Percentiles rank a stretch among this genome's conserved stretches.
phyloP scores from a whole-genome alignment of 1,139 yeast species.

The Saccharomyces pastorianus region DNA sequence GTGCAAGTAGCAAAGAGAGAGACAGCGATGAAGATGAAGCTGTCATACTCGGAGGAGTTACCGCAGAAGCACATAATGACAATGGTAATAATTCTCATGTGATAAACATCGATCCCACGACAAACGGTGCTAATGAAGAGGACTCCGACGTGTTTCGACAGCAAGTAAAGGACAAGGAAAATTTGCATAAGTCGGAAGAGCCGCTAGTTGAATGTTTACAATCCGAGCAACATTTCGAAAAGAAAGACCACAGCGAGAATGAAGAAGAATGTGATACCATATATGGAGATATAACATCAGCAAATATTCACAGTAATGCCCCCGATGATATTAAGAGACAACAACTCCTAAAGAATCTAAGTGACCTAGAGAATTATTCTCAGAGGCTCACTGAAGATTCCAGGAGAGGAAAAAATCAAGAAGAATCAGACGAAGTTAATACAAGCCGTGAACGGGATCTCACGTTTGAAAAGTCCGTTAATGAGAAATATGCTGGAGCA shows the following conservation, averaged over 20 bases:
- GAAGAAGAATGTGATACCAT: neutral
- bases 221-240: neutral
- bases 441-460: neutral
- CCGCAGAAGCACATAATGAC: neutral
- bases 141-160: neutral
- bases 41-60: neutral
- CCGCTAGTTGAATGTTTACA: conserved; percentile 27
- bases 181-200: conserved; percentile 36
- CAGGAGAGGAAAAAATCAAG: neutral
- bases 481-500: neutral
- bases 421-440: neutral
- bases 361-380: neutral
- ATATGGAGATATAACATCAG: neutral
- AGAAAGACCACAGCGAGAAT: neutral
- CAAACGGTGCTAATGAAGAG: neutral
- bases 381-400: neutral
- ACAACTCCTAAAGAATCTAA: neutral
- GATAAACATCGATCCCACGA: neutral
- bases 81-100: neutral
- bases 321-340: neutral
- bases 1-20: neutral
- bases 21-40: neutral
- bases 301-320: neutral
- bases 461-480: neutral
- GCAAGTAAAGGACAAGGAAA: conserved; percentile 19